These are phyloP conservation scores for Pythium guiyangense DNA, from an alignment of 352 stramenopile genomes.

Conservation along the genomic window DNA sequence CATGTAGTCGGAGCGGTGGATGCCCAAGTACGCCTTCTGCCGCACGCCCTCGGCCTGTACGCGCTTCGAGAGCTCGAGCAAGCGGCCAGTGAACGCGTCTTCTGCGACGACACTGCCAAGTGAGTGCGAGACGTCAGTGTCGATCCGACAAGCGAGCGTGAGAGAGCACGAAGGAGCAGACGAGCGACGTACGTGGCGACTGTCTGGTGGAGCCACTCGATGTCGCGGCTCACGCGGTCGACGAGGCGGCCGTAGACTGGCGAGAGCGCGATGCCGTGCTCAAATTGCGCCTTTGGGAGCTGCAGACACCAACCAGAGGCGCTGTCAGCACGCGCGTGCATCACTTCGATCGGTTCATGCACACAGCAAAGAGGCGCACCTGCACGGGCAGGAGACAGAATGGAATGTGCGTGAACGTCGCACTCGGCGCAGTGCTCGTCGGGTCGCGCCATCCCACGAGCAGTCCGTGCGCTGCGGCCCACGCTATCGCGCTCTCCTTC, in stretches of 20 bases:
- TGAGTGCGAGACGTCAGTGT: background rate
- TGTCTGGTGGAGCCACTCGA: constrained; percentile 71
- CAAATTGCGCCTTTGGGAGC: constrained; percentile 54
- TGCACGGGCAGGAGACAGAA: constrained; percentile 68
- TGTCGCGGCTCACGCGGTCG: constrained; percentile 76
- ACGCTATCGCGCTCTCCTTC: constrained; percentile 75
- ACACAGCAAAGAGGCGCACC: constrained; percentile 10
- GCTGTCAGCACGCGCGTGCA: background rate
- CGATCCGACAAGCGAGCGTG: background rate
- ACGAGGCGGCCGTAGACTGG: constrained; percentile 72
- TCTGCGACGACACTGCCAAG: constrained; percentile 59
- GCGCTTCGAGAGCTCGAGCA: constrained; percentile 76
- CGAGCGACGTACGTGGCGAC: constrained; percentile 32
- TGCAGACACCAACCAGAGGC: constrained; percentile 2
- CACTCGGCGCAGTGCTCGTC: constrained; percentile 17
- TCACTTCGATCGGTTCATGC: background rate
- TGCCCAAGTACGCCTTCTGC: constrained; percentile 84
- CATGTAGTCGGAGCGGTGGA: constrained; percentile 95
- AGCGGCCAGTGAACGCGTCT: constrained; percentile 80
- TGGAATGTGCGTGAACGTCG: constrained; percentile 72
- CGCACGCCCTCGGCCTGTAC: constrained; percentile 65
- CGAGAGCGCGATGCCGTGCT: constrained; percentile 59
- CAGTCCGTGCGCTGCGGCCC: constrained; percentile 67
- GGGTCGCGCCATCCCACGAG: constrained; percentile 59
- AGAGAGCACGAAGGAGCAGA: too few species aligned